Percentiles rank a stretch among this genome's conserved stretches.
Evolutionary conservation across 345 rosid species (phyloP).

Genomic region (Iberis pinnata): DNA sequence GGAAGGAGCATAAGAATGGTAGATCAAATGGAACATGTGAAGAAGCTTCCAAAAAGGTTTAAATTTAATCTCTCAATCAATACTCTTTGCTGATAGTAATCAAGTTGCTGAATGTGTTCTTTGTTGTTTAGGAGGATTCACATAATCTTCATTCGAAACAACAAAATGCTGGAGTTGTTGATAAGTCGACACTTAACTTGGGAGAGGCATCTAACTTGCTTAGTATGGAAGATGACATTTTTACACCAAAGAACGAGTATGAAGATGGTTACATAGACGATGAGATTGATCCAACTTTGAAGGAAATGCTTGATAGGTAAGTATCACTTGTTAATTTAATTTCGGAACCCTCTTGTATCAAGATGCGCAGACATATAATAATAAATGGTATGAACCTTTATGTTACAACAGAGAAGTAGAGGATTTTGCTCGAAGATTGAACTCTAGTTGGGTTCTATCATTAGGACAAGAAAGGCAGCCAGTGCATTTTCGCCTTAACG

Average conservation of each 20-base stretch:
- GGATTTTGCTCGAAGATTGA: constrained; percentile 88
- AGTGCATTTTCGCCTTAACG: constrained; percentile 40
- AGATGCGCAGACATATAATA: not conserved
- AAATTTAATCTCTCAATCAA: constrained; percentile 18
- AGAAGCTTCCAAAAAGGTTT: constrained; percentile 43
- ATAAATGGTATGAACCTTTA: constrained; percentile 2
- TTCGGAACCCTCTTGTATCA: not conserved
- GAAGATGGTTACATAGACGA: constrained; percentile 74
- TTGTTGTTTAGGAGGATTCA: constrained; percentile 54
- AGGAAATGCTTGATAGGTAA: constrained; percentile 81
- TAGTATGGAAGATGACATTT: constrained; percentile 34
- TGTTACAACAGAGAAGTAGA: constrained; percentile 65
- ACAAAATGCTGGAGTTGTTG: constrained; percentile 34
- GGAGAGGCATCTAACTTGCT: constrained; percentile 41
- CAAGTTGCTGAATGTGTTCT: constrained; percentile 19
- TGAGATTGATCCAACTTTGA: constrained; percentile 82
- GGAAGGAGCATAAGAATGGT: constrained; percentile 44
- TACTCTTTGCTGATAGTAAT: constrained; percentile 18
- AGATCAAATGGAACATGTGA: constrained; percentile 22
- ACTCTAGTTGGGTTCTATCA: constrained; percentile 72
- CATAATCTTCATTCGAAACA: constrained; percentile 33
- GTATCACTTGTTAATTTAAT: not conserved
- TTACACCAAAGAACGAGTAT: constrained; percentile 46
- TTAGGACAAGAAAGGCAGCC: constrained; percentile 60
- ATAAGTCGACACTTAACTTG: constrained; percentile 26